Base-by-base conservation (phyloP, 106 monocot genomes). In the Platanthera guangdongensis region DNA sequence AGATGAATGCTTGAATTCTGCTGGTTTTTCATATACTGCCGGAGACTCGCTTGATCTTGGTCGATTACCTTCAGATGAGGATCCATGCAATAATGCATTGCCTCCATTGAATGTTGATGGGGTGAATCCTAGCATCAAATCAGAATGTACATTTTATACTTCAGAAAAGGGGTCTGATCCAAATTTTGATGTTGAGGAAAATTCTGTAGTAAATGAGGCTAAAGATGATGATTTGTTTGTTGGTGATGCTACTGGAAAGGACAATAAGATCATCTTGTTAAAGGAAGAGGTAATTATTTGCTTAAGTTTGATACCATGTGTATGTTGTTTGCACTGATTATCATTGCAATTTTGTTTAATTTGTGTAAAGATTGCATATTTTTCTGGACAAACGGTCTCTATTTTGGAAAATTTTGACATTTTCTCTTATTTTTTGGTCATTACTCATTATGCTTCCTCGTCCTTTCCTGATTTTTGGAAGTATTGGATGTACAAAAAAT, bases 261-360 rank as follows among this genome's bases (percentile, higher is more conserved):
- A 88, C 51, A 78, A 84, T 51, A 18, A 83, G 50, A 86, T 87
- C 51, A 71, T 74, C 49, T 76, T 71, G 52, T 74, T 93, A 54
- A 81, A 86, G 74, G 85, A 93, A 69, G 87, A 96, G 90, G 95
- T 96, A 87, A 16, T 51, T 54, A 60, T 76, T 79, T 70, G 51
- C 21, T 45, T 60, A 46, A 50, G 46, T 45, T 4, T 18, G 39
- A 50, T 50, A 14, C 16, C 47, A 68, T 68, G 32, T 45, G 10
- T 28, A 71, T 71, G 12, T 19, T 67, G 25, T 4, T 51, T 72
- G 49, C 21, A 50, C 8, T 51, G 19, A 8, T 1, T 51, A 22
- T n/a, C 19, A 72, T 15, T 72, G 51, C 72, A 51, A 11, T 72
- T 51, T 51, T 72, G 18, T 72, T 47, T 70, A 15, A 48, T 72